phyloP scores from a whole-genome alignment of 2,329 filamentous ascomycete species.

The Myrmaecium sp. region DNA sequence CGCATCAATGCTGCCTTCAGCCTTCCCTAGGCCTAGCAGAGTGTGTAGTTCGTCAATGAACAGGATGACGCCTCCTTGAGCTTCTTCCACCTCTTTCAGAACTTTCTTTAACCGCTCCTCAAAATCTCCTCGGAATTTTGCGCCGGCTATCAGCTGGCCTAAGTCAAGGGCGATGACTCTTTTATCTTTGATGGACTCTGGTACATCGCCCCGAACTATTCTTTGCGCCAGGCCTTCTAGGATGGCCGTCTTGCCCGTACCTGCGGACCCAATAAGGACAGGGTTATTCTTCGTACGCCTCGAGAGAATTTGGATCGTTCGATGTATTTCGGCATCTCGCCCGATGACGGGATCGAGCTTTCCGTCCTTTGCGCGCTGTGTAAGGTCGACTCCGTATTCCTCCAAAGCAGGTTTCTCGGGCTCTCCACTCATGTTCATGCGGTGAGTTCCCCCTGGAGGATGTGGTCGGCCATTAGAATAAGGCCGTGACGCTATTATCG shows the following conservation, averaged over 20 bases:
- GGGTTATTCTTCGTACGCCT: constrained; percentile 91
- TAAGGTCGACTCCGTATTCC: constrained; percentile 81
- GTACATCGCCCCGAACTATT: constrained; percentile 83
- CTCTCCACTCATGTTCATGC: constrained; percentile 71
- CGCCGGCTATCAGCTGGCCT: constrained; percentile 83
- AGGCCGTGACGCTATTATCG: constrained; percentile 27
- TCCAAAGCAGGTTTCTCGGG: constrained; percentile 74
- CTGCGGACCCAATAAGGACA: constrained; percentile 79
- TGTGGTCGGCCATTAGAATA: constrained; percentile 52
- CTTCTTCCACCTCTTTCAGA: constrained; percentile 76
- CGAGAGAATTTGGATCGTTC: constrained; percentile 87
- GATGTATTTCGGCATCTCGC: constrained; percentile 75
- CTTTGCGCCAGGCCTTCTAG: constrained; percentile 78
- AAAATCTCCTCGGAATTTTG: constrained; percentile 91
- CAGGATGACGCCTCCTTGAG: constrained; percentile 75
- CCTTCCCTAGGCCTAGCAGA: constrained; percentile 79
- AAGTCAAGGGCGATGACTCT: constrained; percentile 75
- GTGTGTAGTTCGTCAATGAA: constrained; percentile 94
- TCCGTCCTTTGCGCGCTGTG: constrained; percentile 65
- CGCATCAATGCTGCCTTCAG: constrained; percentile 90
- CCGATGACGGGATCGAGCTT: constrained; percentile 95
- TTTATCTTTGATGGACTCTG: constrained; percentile 92
- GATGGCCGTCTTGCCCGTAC: constrained; percentile 87
- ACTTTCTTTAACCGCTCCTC: constrained; percentile 88
- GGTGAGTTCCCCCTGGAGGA: constrained; percentile 80